phyloP scores from a whole-genome alignment of 2,329 filamentous ascomycete species.

The Nigrospora oryzae region DNA sequence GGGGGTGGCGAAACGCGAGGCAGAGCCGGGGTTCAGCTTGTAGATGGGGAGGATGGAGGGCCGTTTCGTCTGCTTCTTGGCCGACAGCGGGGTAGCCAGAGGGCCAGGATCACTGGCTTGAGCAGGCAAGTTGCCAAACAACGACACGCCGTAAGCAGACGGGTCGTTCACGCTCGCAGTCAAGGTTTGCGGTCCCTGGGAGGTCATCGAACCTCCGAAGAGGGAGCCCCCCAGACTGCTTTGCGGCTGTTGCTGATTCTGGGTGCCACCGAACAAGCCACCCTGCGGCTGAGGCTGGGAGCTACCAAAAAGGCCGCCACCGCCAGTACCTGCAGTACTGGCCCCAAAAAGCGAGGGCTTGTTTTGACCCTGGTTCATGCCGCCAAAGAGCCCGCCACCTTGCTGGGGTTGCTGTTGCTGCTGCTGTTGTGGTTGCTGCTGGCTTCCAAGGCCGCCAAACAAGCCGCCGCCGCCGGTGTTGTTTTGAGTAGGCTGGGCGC shows the following conservation, averaged over 20 bases:
- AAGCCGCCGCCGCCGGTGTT: slow-evolving; percentile 34
- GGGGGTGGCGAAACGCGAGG: slow-evolving; percentile 72
- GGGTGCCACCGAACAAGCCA: slow-evolving; percentile 36
- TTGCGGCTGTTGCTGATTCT: slow-evolving; percentile 41
- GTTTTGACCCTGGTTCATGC: slow-evolving; percentile 40
- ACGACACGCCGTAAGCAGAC: slow-evolving; percentile 84
- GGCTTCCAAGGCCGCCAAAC: slow-evolving; percentile 37
- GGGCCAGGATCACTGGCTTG: slow-evolving; percentile 67
- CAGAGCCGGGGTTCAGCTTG: slow-evolving; percentile 75
- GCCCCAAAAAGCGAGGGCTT: slow-evolving; percentile 49
- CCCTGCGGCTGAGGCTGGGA: slow-evolving; percentile 34
- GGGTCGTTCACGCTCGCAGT: slow-evolving; percentile 73
- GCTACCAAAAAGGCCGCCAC: slow-evolving; percentile 46
- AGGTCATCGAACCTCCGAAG: slow-evolving; percentile 45
- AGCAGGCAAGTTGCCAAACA: slow-evolving; percentile 65
- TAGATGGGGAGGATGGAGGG: slow-evolving; percentile 76
- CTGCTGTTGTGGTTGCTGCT: slow-evolving; percentile 27
- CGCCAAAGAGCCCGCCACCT: slow-evolving; percentile 38
- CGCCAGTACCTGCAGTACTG: slow-evolving; percentile 30
- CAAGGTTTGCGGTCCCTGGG: slow-evolving; percentile 50
- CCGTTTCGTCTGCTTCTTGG: slow-evolving; percentile 66
- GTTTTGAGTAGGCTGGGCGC: slow-evolving; percentile 18
- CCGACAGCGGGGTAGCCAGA: slow-evolving; percentile 79
- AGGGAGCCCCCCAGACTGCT: slow-evolving; percentile 43
- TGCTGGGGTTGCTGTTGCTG: slow-evolving; percentile 21